Percentiles rank a stretch among this genome's conserved stretches.
These are phyloP conservation scores for Clarkia xantiana DNA, from an alignment of 345 rosid species.

Conservation along the genomic window DNA sequence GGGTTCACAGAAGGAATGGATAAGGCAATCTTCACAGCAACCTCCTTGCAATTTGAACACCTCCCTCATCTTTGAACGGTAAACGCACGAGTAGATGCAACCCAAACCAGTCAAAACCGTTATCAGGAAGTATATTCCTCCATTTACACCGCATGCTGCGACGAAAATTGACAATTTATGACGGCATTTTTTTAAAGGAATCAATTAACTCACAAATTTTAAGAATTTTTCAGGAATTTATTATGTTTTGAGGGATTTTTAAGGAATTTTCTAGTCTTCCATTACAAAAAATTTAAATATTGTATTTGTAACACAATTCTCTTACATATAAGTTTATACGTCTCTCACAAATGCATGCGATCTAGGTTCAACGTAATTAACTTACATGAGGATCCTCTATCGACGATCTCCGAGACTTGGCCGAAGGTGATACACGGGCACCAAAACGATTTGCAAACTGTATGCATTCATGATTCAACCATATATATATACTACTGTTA, in stretches of 20 bases:
- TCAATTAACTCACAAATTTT: too few relatives aligned
- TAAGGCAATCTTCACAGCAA: slow-evolving; percentile 19
- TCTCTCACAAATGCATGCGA: too few relatives aligned
- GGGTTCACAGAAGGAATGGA: slow-evolving; percentile 19
- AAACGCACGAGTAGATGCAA: slow-evolving; percentile 14
- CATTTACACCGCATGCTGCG: slow-evolving; percentile 17
- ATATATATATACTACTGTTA: too few relatives aligned
- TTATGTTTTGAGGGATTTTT: too few relatives aligned
- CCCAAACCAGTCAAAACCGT: slow-evolving; percentile 10
- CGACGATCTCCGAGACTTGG: slow-evolving; percentile 39
- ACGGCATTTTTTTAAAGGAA: too few relatives aligned
- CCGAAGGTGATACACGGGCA: slow-evolving; percentile 55
- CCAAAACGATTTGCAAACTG: slow-evolving; percentile 37
- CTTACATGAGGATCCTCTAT: slow-evolving; percentile 38
- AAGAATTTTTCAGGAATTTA: too few relatives aligned
- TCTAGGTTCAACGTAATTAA: neutral
- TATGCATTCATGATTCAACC: too few relatives aligned
- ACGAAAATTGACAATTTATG: too few relatives aligned
- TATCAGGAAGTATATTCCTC: slow-evolving; percentile 17
- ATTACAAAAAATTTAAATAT: too few relatives aligned
- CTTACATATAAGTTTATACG: too few relatives aligned
- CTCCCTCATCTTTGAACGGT: slow-evolving; percentile 25
- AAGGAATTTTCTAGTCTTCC: too few relatives aligned
- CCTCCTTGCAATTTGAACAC: slow-evolving; percentile 12
- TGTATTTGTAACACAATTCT: too few relatives aligned